Percentiles rank a stretch among this genome's conserved stretches.
These are phyloP conservation scores for Aotearoamyces nothofagi DNA, from an alignment of 2,329 filamentous ascomycete genomes.

Conservation along the genomic window DNA sequence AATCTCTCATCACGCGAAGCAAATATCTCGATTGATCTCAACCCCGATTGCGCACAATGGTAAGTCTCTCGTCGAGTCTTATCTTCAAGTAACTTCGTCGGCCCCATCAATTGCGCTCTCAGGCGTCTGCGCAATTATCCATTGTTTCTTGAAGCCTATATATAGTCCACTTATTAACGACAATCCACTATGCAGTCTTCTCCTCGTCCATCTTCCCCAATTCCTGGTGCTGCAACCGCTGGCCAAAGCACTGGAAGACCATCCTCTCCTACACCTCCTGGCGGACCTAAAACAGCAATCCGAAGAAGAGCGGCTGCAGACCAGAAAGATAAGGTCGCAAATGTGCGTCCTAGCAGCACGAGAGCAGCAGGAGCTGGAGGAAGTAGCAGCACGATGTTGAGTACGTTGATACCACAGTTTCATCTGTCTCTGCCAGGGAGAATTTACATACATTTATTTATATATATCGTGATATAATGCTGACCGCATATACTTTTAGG, in stretches of 20 bases:
- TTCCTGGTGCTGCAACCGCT: conserved; percentile 31
- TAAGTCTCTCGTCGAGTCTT: too few relatives aligned
- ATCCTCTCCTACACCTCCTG: conserved; percentile 77
- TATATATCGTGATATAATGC: conserved; percentile 1
- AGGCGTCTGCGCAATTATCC: too few relatives aligned
- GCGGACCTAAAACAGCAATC: conserved; percentile 89
- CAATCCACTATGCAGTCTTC: too few relatives aligned
- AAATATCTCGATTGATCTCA: too few relatives aligned
- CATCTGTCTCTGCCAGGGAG: too few relatives aligned
- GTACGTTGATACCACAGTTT: too few relatives aligned
- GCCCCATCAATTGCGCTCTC: too few relatives aligned
- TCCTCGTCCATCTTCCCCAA: conserved; percentile 36
- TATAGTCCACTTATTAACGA: too few relatives aligned
- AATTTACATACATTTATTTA: conserved; percentile 3
- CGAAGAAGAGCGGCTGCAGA: conserved; percentile 90
- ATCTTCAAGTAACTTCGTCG: too few relatives aligned
- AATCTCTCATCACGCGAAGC: too few relatives aligned
- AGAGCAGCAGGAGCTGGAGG: conserved; percentile 87
- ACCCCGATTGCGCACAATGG: too few relatives aligned
- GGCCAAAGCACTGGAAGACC: conserved; percentile 57
- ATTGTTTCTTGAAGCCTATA: too few relatives aligned
- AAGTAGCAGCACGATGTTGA: conserved; percentile 96
- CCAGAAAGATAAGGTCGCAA: conserved; percentile 93
- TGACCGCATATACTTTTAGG: conserved; percentile 27
- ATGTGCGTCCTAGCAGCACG: conserved; percentile 83